Evolutionary conservation across 1,284 basidiomycete species (phyloP).

Genomic region (Wallemia ichthyophaga): DNA sequence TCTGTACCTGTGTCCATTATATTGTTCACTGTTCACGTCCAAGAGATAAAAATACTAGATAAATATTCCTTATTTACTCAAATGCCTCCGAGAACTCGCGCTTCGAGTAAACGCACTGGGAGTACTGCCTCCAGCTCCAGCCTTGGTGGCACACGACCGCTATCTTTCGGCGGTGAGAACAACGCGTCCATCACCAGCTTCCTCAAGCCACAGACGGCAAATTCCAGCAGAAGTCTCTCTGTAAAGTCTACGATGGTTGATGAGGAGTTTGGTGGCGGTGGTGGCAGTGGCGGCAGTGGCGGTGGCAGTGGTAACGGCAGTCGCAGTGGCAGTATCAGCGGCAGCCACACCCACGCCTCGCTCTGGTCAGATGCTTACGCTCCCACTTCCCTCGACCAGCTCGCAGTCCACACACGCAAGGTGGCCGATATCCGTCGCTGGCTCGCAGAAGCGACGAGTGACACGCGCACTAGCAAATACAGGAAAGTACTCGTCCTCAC

Average conservation of each 20-base stretch:
- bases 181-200: neutral
- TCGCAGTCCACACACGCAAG: constrained; percentile 68
- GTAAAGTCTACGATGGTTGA: neutral
- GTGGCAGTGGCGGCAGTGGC: no score
- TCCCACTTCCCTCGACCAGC: constrained; percentile 20
- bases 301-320: no score
- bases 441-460: constrained; percentile 44
- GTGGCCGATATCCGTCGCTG: constrained; percentile 56
- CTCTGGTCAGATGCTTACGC: neutral
- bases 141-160: neutral
- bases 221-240: neutral
- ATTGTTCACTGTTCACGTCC: no score
- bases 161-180: neutral
- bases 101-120: neutral
- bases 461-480: constrained; percentile 39
- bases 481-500: constrained; percentile 60
- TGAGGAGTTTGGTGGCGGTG: neutral
- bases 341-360: no score
- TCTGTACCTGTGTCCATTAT: neutral
- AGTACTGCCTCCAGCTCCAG: neutral
- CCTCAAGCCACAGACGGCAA: neutral
- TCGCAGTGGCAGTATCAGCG: no score
- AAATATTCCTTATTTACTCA: no score
- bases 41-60: no score
- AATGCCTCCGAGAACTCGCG: neutral